phyloP scores from a whole-genome alignment of 768 basidiomycete genomes.

The Pisolithus orientalis region DNA sequence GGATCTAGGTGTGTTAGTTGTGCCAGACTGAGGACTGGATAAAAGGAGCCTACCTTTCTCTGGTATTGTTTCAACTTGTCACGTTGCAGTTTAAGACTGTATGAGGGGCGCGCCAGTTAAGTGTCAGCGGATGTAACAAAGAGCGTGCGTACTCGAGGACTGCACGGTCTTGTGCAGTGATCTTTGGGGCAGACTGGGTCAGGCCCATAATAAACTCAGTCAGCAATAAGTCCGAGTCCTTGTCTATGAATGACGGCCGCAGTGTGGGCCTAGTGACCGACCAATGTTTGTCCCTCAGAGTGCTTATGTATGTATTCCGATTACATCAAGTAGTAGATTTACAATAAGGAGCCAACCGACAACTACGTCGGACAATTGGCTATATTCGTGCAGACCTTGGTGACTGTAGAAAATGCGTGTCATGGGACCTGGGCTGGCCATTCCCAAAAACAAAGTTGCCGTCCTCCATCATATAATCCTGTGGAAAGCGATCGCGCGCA shows the following conservation, averaged over 20 bases:
- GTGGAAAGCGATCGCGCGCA: not conserved
- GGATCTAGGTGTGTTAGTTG: constrained; percentile 49
- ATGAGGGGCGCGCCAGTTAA: constrained; percentile 9
- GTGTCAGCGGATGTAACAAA: constrained; percentile 11
- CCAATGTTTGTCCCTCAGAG: no score
- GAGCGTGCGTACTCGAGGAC: constrained; percentile 76
- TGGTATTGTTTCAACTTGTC: constrained; percentile 96
- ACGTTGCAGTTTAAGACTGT: constrained; percentile 89
- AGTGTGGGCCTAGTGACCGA: no score
- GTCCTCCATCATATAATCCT: not conserved
- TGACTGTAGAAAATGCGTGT: no score
- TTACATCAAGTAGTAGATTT: no score
- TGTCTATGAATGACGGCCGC: no score
- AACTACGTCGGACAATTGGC: no score
- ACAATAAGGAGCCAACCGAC: no score
- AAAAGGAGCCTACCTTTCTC: constrained; percentile 58
- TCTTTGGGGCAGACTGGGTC: constrained; percentile 74
- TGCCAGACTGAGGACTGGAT: not conserved
- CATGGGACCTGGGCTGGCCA: no score
- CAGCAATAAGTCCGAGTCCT: not conserved
- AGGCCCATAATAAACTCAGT: constrained; percentile 46
- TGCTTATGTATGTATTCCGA: no score
- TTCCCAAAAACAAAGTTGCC: no score
- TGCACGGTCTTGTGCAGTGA: constrained; percentile 90
- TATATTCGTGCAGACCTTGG: no score